Conservation (phyloP, 2,329 filamentous ascomycete genomes). For the Neocatenulostroma microsporum region DNA sequence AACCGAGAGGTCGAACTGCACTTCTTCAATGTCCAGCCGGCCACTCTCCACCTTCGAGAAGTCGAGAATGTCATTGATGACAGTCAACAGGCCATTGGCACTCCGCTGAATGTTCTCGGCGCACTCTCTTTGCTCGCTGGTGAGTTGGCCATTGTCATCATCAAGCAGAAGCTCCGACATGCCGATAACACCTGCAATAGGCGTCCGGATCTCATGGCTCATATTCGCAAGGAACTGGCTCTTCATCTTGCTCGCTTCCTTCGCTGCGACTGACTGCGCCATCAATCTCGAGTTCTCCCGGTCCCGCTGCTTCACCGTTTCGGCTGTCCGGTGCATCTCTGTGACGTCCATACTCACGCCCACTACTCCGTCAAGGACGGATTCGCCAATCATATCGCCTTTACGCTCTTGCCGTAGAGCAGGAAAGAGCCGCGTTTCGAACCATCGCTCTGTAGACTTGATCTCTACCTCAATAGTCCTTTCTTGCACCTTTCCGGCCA, state of each 20-base stretch:
- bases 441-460: constrained; percentile 56
- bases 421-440: constrained; percentile 63
- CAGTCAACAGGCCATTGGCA: constrained; percentile 71
- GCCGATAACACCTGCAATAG: constrained; percentile 71
- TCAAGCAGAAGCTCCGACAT: constrained; percentile 70
- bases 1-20: constrained; percentile 67
- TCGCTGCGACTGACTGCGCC: constrained; percentile 69
- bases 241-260: constrained; percentile 72
- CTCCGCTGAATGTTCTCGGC: constrained; percentile 72
- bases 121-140: constrained; percentile 64
- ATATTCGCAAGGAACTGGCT: constrained; percentile 67
- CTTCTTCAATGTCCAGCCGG: constrained; percentile 68
- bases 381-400: constrained; percentile 44
- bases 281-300: constrained; percentile 60
- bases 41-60: constrained; percentile 78
- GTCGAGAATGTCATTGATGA: constrained; percentile 87
- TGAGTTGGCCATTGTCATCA: constrained; percentile 46
- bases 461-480: constrained; percentile 57
- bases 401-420: constrained; percentile 51
- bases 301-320: constrained; percentile 55
- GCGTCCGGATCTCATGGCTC: constrained; percentile 37
- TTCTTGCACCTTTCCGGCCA: constrained; percentile 53
- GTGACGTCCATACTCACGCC: constrained; percentile 76
- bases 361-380: constrained; percentile 61
- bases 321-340: constrained; percentile 58